phyloP scores from a whole-genome alignment of 352 stramenopile species.

The Globisporangium takayamanum region DNA sequence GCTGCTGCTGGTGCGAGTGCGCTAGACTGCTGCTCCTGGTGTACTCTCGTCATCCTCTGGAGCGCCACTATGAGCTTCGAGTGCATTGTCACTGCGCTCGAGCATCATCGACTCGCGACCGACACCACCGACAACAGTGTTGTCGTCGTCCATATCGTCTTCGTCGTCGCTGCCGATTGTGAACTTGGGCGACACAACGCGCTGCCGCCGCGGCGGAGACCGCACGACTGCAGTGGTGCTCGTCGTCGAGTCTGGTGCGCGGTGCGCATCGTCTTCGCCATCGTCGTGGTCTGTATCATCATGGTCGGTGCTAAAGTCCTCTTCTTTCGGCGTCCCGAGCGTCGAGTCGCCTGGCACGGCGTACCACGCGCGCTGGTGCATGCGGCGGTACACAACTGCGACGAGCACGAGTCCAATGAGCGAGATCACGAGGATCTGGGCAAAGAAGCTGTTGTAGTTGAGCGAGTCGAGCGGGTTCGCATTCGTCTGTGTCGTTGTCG shows the following conservation, averaged over 20 bases:
- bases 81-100: not conserved
- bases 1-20: no score
- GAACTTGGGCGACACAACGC: slow-evolving; percentile 26
- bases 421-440: slow-evolving; percentile 42
- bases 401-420: slow-evolving; percentile 47
- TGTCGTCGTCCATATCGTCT: slow-evolving; percentile 6
- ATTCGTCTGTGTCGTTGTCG: slow-evolving; percentile 2
- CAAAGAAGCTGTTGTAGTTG: slow-evolving; percentile 33
- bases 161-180: slow-evolving; percentile 44
- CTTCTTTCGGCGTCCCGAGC: slow-evolving; percentile 11
- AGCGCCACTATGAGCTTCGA: no score
- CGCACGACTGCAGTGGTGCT: slow-evolving; percentile 12
- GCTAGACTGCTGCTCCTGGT: no score
- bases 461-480: slow-evolving; percentile 12
- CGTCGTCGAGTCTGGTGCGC: slow-evolving; percentile 14
- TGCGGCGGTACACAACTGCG: slow-evolving; percentile 43
- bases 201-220: slow-evolving; percentile 24
- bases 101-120: not conserved
- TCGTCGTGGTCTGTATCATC: slow-evolving; percentile 14
- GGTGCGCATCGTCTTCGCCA: slow-evolving; percentile 8
- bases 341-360: slow-evolving; percentile 39
- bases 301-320: slow-evolving; percentile 3
- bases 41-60: not conserved
- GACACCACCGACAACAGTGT: not conserved
- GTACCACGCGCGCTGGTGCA: slow-evolving; percentile 40